phyloP scores from a whole-genome alignment of 257 asterid genomes.

The Phtheirospermum japonicum region DNA sequence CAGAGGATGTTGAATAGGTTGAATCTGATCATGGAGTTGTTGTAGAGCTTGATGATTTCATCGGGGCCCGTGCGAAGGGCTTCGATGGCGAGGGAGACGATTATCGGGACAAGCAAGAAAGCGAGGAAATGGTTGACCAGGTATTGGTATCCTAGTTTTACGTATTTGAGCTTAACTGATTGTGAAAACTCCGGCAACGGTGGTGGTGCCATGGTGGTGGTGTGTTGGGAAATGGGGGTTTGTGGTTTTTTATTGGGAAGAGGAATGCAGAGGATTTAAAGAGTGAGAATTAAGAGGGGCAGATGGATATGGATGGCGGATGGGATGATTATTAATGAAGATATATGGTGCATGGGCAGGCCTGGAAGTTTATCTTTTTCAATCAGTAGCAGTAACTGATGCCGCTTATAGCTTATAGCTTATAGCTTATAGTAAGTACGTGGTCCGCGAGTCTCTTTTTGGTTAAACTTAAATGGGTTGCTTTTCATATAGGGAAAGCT shows the following conservation, averaged over 20 bases:
- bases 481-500: too few relatives aligned
- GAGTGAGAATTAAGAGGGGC: constrained; percentile 10
- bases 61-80: constrained; percentile 28
- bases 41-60: constrained; percentile 21
- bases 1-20: constrained; percentile 27
- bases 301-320: too few relatives aligned
- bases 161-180: constrained; percentile 38
- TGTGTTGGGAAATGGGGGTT: neutral
- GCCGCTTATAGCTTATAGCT: too few relatives aligned
- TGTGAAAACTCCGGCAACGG: constrained; percentile 29
- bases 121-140: constrained; percentile 42
- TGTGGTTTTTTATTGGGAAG: neutral
- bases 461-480: too few relatives aligned
- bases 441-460: too few relatives aligned
- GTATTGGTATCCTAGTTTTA: constrained; percentile 40
- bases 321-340: too few relatives aligned
- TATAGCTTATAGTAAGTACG: too few relatives aligned
- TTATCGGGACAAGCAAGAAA: constrained; percentile 35
- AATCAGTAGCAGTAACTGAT: too few relatives aligned
- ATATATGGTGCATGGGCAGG: too few relatives aligned
- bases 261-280: constrained; percentile 15
- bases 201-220: constrained; percentile 33
- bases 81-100: constrained; percentile 27
- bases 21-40: constrained; percentile 30
- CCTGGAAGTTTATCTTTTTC: too few relatives aligned